Percentiles rank a stretch among this genome's conserved stretches.
Evolutionary conservation across 805 yeast species (phyloP).

Genomic region (Metschnikowia matae): DNA sequence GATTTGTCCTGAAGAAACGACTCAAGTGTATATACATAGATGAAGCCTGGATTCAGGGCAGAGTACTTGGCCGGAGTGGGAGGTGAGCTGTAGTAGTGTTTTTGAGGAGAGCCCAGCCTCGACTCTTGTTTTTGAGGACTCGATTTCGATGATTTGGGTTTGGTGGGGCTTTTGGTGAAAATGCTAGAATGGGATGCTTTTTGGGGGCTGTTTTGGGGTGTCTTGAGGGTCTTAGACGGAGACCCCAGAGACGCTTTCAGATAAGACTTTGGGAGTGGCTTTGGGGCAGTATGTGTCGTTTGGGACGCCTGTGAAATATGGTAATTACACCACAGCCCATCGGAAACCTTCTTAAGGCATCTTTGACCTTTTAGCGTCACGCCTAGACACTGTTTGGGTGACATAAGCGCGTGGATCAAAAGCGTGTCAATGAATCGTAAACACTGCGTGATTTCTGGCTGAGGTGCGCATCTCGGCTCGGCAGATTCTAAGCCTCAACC

Average conservation of each 20-base stretch:
- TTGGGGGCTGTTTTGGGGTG: too few species aligned
- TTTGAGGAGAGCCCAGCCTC: neutral
- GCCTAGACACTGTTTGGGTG: slow-evolving; percentile 14
- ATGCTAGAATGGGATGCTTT: too few species aligned
- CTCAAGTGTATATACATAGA: slow-evolving; percentile 48
- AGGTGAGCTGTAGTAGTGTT: neutral
- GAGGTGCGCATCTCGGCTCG: neutral
- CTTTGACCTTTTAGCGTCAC: slow-evolving; percentile 13
- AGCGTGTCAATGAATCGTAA: too few species aligned
- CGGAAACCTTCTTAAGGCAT: slow-evolving; percentile 12
- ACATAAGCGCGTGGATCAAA: slow-evolving; percentile 5
- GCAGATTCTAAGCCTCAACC: too few species aligned
- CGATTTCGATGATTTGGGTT: neutral
- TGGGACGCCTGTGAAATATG: slow-evolving; percentile 5
- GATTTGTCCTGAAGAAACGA: slow-evolving; percentile 31
- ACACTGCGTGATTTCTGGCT: too few species aligned
- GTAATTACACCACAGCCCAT: slow-evolving; percentile 13
- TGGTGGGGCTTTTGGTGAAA: too few species aligned
- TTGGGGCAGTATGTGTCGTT: too few species aligned
- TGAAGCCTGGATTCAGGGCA: slow-evolving; percentile 31
- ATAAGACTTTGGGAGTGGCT: too few species aligned
- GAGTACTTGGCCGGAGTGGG: neutral
- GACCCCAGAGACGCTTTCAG: too few species aligned
- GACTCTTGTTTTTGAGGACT: neutral
- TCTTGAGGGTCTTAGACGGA: too few species aligned